Percentiles rank a stretch among this genome's conserved stretches.
These are phyloP conservation scores for Pichia sp. DNA, from an alignment of 1,139 yeast species.

Conservation along the genomic window DNA sequence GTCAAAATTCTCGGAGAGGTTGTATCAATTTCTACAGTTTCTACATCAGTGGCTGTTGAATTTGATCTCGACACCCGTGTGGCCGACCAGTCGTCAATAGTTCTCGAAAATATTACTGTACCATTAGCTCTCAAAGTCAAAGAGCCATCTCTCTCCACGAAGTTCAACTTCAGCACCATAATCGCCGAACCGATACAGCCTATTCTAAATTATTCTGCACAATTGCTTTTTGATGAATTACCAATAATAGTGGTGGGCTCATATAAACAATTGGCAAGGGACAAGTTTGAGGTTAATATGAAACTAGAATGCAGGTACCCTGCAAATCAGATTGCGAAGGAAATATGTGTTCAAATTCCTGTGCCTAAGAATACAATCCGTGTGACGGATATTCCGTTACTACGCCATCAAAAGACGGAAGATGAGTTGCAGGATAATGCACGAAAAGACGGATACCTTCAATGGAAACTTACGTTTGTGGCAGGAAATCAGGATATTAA, in stretches of 20 bases:
- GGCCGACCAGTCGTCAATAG: not conserved
- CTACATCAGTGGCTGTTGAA: not conserved
- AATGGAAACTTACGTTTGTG: not conserved
- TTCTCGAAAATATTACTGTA: not conserved
- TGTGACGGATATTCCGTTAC: not conserved
- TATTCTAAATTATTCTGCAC: slow-evolving; percentile 72
- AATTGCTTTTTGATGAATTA: slow-evolving; percentile 50
- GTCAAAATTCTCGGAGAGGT: slow-evolving; percentile 5
- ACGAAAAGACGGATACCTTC: not conserved
- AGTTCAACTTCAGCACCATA: not conserved
- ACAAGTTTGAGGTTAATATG: slow-evolving; percentile 5
- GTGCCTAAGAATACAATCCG: not conserved
- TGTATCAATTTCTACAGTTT: not conserved
- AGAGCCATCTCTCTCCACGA: not conserved
- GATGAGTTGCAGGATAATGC: not conserved
- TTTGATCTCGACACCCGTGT: not conserved
- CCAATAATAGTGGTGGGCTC: slow-evolving; percentile 56
- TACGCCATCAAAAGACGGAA: not conserved
- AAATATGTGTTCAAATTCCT: slow-evolving; percentile 9
- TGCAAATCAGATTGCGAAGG: not conserved
- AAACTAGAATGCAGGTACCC: not conserved
- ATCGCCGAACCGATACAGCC: not conserved
- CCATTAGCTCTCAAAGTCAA: not conserved
- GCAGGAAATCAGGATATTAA: not conserved
- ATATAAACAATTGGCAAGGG: slow-evolving; percentile 1